Conservation (phyloP, 805 yeast species). For the Lipomyces sp. region DNA sequence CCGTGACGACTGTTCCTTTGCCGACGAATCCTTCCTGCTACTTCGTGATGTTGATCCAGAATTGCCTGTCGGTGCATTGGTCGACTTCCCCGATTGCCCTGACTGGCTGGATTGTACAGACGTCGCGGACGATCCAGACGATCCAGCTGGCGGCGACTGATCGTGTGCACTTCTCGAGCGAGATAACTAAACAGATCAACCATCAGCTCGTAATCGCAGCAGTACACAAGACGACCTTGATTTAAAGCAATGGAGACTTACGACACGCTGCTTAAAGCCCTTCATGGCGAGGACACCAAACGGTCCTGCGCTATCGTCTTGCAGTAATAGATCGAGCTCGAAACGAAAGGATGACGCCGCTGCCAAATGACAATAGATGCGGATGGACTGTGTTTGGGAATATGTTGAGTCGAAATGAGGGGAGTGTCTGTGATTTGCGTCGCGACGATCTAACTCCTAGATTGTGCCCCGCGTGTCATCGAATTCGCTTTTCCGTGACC, state of each 20-base stretch:
- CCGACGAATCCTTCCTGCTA: conserved; percentile 15
- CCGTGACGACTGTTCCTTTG: neutral
- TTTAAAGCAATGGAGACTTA: conserved; percentile 14
- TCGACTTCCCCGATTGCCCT: conserved; percentile 11
- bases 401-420: neutral
- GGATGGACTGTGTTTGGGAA: neutral
- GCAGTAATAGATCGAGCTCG: neutral
- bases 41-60: conserved; percentile 8
- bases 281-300: conserved; percentile 35
- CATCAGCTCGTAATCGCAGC: neutral
- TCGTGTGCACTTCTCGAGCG: conserved; percentile 39
- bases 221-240: neutral
- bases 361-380: neutral
- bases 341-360: neutral
- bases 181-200: conserved; percentile 31
- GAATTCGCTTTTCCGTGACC: neutral
- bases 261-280: conserved; percentile 44
- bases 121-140: conserved; percentile 20
- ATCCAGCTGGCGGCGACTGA: conserved; percentile 18
- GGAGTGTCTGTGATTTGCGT: neutral
- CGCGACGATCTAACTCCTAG: neutral
- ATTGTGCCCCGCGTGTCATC: neutral
- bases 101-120: conserved; percentile 11
- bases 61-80: neutral
- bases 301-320: conserved; percentile 6